Evolutionary conservation across 2,329 filamentous ascomycete species (phyloP).

Genomic region (Pseudogymnoascus sp.): DNA sequence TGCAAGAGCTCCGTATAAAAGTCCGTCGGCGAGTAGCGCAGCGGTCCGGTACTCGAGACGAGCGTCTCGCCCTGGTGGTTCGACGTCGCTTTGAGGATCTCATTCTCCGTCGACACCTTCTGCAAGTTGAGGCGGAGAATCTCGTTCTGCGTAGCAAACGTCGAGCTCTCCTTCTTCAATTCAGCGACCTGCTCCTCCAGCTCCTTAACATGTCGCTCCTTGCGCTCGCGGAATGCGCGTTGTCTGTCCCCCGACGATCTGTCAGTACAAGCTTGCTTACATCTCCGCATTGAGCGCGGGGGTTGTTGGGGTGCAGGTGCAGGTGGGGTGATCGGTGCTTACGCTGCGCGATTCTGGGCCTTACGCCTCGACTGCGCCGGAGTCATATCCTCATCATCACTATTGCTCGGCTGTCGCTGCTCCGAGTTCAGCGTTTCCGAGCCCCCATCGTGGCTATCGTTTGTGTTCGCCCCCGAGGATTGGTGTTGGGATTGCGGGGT

Average conservation of each 20-base stretch:
- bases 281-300: background rate
- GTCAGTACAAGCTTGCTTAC: slow-evolving; percentile 7
- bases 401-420: slow-evolving; percentile 30
- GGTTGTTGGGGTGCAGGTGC: background rate
- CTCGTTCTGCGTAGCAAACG: slow-evolving; percentile 75
- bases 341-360: slow-evolving; percentile 67
- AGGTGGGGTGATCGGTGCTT: slow-evolving; percentile 33
- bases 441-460: background rate
- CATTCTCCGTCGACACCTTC: slow-evolving; percentile 80
- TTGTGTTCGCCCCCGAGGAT: slow-evolving; percentile 14
- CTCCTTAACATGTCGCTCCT: slow-evolving; percentile 89
- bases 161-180: slow-evolving; percentile 66
- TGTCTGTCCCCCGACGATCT: slow-evolving; percentile 50
- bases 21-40: slow-evolving; percentile 64
- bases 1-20: slow-evolving; percentile 59
- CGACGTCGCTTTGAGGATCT: slow-evolving; percentile 76
- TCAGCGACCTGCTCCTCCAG: slow-evolving; percentile 76
- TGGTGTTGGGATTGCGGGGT: slow-evolving; percentile 26
- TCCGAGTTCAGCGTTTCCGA: slow-evolving; percentile 17
- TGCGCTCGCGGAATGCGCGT: slow-evolving; percentile 90
- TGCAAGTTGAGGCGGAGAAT: slow-evolving; percentile 76
- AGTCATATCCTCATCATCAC: slow-evolving; percentile 41
- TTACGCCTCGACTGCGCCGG: slow-evolving; percentile 55
- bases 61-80: slow-evolving; percentile 37
- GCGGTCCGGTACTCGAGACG: slow-evolving; percentile 51